A percentile compares a stretch with the other conserved stretches of the same genome.
Evolutionary conservation across 1,139 yeast genomes (phyloP).

Genomic region (Debaryomyces singareniensis): DNA sequence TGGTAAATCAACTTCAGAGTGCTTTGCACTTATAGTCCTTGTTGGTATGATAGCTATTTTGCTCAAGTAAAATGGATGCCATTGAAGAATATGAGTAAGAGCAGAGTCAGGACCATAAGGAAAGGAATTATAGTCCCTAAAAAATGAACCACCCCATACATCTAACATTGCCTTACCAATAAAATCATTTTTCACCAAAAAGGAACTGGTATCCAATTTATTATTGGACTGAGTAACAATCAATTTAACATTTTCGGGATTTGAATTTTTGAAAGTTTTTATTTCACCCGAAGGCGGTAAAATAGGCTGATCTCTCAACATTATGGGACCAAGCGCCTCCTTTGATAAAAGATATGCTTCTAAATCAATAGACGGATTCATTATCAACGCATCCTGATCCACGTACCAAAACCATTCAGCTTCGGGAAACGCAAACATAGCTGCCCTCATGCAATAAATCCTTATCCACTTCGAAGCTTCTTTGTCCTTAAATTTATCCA

Average conservation of each 20-base stretch:
- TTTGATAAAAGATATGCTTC: constrained; percentile 52
- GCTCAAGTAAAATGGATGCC: constrained; percentile 82
- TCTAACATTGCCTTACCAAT: constrained; percentile 66
- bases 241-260: constrained; percentile 47
- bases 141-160: constrained; percentile 67
- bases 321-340: constrained; percentile 48
- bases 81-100: constrained; percentile 75
- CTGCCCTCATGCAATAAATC: constrained; percentile 60
- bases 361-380: constrained; percentile 56
- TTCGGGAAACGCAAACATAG: constrained; percentile 80
- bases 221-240: constrained; percentile 61
- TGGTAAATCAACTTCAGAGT: constrained; percentile 10
- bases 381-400: constrained; percentile 67
- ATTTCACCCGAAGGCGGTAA: constrained; percentile 64
- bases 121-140: constrained; percentile 59
- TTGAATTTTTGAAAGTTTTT: constrained; percentile 60
- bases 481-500: constrained; percentile 24
- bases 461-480: constrained; percentile 54
- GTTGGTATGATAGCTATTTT: constrained; percentile 69
- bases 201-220: constrained; percentile 61
- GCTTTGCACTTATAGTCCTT: constrained; percentile 31
- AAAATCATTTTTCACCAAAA: constrained; percentile 58
- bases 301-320: constrained; percentile 63
- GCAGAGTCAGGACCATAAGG: constrained; percentile 59
- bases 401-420: constrained; percentile 83